Evolutionary conservation across 2,329 filamentous ascomycete genomes (phyloP), one percentile per base, ranked within the genome.

Genomic region (Penicillium sp.): DNA sequence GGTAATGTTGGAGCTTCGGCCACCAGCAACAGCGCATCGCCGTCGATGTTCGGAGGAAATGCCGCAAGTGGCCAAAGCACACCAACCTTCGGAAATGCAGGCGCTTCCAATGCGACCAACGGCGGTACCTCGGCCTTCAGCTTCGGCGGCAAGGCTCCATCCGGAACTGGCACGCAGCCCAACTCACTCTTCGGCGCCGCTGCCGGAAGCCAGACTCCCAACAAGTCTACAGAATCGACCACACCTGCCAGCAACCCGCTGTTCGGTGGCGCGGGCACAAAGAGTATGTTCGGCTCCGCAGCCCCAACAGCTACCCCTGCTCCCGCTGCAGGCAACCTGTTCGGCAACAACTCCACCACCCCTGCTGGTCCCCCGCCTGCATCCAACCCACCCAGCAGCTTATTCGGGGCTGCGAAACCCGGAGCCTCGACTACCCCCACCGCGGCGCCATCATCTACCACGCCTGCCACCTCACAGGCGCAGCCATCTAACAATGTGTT

Each of bases 361-460:
- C 81, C 81, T 50, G 80, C 80, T 53, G 80, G 79, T 7, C 78
- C 78, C 59, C 80, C 80, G 29, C 79, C 80, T 7, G 65, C 49
- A 53, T 60, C 63, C 2, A 67, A 74, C 54, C 59, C 73, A 35
- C 62, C 64, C 15, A 31, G 35, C 25, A 62, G 56, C 47, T 59
- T 69, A 8, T 73, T 73, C 58, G 69, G 69, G 33, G 60, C 53
- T 6, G 27, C 62, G 61, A 75, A 70, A 50, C 57, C 69, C 41
- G 65, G 65, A 19, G 23, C 4, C 29, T 58, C 67, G 41, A 66
- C 64, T 6, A 63, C 68, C 8, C 54, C 69, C 10, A 55, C 59
- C 10, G 51, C 68, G 15, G 50, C 65, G 17, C 54, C 63, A 13
- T 56, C 66, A 47, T 65, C 70, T 48, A 69, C 66, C 13, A 68